Conservation (phyloP, 78 protist genomes). For the Dictyostelium intermedium region DNA sequence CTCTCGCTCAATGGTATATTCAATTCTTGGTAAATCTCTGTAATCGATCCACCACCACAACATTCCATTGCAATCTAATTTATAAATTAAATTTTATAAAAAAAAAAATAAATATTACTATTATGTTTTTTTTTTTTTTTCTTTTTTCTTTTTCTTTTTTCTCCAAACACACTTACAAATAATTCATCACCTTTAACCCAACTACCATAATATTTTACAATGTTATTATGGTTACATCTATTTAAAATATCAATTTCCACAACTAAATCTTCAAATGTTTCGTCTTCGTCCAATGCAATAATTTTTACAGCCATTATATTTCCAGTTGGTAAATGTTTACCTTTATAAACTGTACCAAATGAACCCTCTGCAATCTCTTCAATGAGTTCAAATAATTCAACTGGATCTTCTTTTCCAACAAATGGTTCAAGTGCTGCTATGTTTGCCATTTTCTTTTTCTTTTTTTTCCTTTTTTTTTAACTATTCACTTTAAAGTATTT, state of each 20-base stretch:
- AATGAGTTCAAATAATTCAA: constrained; percentile 68
- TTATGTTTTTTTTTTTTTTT: background rate
- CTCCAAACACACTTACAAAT: constrained; percentile 22
- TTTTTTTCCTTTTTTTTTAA: background rate
- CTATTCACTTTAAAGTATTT: background rate
- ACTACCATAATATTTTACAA: constrained; percentile 80
- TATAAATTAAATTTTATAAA: background rate
- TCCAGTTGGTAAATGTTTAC: constrained; percentile 73
- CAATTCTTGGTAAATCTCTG: constrained; percentile 82
- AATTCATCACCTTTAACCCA: constrained; percentile 85
- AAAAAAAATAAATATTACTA: background rate
- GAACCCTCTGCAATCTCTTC: constrained; percentile 84
- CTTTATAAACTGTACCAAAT: constrained; percentile 83
- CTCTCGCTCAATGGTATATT: constrained; percentile 62
- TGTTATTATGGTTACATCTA: constrained; percentile 76
- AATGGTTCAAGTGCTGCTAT: constrained; percentile 77
- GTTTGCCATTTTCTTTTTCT: background rate
- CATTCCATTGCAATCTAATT: constrained; percentile 82
- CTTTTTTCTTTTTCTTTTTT: background rate
- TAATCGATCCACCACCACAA: constrained; percentile 85
- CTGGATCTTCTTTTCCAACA: constrained; percentile 79
- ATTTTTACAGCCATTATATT: constrained; percentile 80
- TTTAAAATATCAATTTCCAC: constrained; percentile 80
- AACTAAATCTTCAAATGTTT: constrained; percentile 74
- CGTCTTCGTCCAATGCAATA: constrained; percentile 79